Evolutionary conservation across 2,329 filamentous ascomycete species (phyloP).

Genomic region (Zelopaecilomyces penicillatus): DNA sequence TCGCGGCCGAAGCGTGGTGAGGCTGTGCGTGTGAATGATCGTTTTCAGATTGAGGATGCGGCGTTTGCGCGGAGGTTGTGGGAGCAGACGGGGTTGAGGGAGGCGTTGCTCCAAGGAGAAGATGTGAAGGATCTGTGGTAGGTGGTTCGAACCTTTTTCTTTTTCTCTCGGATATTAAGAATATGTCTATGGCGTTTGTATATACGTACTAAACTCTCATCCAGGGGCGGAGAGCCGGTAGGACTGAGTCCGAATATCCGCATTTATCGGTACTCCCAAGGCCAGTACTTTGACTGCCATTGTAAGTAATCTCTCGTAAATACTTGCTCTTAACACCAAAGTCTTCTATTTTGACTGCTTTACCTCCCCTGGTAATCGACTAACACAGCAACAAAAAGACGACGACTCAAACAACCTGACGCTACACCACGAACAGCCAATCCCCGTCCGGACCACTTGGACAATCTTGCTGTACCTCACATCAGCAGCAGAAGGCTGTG

Average conservation of each 20-base stretch:
- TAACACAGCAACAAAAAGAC: slow-evolving; percentile 40
- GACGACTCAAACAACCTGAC: slow-evolving; percentile 75
- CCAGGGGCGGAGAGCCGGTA: slow-evolving; percentile 75
- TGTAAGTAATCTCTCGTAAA: slow-evolving; percentile 46
- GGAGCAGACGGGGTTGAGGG: slow-evolving; percentile 65
- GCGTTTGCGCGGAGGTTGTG: slow-evolving; percentile 68
- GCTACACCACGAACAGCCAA: slow-evolving; percentile 32
- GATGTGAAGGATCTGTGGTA: slow-evolving; percentile 36
- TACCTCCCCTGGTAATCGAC: not conserved
- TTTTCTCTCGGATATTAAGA: too few relatives aligned
- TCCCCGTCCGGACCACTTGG: slow-evolving; percentile 63
- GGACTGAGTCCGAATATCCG: slow-evolving; percentile 83
- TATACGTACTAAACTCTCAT: not conserved
- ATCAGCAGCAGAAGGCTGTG: slow-evolving; percentile 62
- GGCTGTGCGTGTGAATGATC: slow-evolving; percentile 79
- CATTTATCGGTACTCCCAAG: slow-evolving; percentile 76
- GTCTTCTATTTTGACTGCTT: not conserved
- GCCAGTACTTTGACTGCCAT: slow-evolving; percentile 88
- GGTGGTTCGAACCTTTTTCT: slow-evolving; percentile 14
- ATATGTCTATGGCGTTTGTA: too few relatives aligned
- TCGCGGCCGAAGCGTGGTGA: slow-evolving; percentile 71
- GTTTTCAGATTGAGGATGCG: slow-evolving; percentile 73
- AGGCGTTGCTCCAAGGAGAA: slow-evolving; percentile 40
- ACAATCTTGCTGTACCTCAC: slow-evolving; percentile 84
- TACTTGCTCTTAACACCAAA: not conserved